Conservation (phyloP, 2,329 filamentous ascomycete genomes). For the Diaporthe capsici region DNA sequence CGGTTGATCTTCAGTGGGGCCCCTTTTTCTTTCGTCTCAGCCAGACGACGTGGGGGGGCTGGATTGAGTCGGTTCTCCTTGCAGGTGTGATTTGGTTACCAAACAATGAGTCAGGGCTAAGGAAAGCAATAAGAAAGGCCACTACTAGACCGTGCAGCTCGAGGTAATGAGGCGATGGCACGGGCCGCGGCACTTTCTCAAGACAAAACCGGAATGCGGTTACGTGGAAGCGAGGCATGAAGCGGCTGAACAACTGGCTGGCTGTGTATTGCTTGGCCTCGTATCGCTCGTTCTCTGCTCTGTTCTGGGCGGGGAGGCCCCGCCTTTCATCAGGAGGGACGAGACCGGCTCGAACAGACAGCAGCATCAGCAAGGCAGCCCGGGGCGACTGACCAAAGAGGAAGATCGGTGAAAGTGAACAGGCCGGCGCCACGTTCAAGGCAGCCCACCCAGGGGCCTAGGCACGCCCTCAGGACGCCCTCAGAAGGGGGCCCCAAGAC, state of each 20-base stretch:
- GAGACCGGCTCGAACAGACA: not conserved
- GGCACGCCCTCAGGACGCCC: conserved; percentile 14
- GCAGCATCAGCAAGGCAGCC: not conserved
- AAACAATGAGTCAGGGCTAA: conserved; percentile 10
- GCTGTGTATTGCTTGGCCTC: conserved; percentile 19
- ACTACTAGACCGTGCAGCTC: not conserved
- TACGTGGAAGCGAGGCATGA: conserved; percentile 13
- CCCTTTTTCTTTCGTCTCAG: conserved; percentile 17
- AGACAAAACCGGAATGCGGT: conserved; percentile 18
- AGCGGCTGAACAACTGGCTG: conserved; percentile 22
- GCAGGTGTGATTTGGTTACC: not conserved
- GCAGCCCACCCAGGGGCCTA: conserved; percentile 5
- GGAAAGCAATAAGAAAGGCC: not conserved
- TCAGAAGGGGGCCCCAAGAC: conserved; percentile 22
- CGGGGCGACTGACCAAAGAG: conserved; percentile 1
- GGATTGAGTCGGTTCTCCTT: not conserved
- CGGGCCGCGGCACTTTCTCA: not conserved
- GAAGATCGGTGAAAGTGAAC: conserved; percentile 6
- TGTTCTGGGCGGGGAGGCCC: conserved; percentile 20
- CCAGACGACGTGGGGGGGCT: conserved; percentile 14
- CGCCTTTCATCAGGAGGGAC: not conserved
- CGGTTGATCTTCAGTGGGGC: conserved; percentile 11
- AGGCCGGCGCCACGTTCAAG: conserved; percentile 20
- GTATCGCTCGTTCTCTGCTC: conserved; percentile 3
- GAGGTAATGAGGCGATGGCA: not conserved